These are phyloP conservation scores for Botryotinia convoluta DNA, from an alignment of 2,329 filamentous ascomycete species.

Conservation along the genomic window DNA sequence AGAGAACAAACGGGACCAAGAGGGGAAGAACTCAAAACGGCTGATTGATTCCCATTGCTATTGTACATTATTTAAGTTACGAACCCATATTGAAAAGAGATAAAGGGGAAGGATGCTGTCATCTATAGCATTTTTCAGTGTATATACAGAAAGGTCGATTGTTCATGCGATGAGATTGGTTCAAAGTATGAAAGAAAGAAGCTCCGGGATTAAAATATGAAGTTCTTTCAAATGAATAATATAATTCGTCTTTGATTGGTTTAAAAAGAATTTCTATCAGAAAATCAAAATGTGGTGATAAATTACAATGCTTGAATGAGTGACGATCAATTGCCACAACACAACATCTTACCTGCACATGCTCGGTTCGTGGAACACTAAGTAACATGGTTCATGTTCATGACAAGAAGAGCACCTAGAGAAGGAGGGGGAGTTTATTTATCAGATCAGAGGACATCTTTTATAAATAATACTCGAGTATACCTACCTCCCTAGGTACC, in stretches of 20 bases:
- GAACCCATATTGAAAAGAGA: neutral
- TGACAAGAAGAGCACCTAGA: neutral
- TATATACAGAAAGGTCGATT: neutral
- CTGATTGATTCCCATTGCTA: neutral
- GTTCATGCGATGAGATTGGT: neutral
- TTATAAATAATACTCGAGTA: neutral
- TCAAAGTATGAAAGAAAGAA: neutral
- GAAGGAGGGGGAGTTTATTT: neutral
- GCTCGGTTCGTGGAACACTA: neutral
- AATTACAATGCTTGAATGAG: neutral
- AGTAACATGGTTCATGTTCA: constrained; percentile 1
- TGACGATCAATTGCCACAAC: constrained; percentile 12
- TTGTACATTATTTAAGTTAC: neutral
- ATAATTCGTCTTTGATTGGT: neutral
- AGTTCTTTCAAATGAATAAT: neutral
- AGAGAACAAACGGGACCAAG: neutral
- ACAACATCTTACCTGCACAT: neutral
- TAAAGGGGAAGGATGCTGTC: neutral
- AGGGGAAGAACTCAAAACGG: neutral
- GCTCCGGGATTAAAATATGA: neutral
- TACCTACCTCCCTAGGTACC: too few relatives aligned
- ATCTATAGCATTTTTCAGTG: neutral
- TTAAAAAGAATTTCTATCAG: neutral
- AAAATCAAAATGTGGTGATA: neutral
- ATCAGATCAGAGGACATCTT: neutral